phyloP scores from a whole-genome alignment of 2,329 filamentous ascomycete genomes.

The Lasiodiplodia sp. region DNA sequence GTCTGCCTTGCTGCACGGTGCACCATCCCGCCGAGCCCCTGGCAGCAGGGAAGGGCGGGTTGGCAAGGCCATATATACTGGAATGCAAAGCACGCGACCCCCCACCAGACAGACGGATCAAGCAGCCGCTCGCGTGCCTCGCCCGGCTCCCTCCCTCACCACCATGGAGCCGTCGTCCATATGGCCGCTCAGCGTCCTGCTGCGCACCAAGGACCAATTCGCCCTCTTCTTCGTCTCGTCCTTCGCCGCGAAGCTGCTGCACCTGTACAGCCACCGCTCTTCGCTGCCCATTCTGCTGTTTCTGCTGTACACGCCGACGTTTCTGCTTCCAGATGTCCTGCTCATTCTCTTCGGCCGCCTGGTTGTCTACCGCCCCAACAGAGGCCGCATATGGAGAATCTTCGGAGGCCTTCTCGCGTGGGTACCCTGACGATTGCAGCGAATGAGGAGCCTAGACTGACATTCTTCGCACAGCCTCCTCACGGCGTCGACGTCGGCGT shows the following conservation, averaged over 20 bases:
- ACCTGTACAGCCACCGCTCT: conserved; percentile 44
- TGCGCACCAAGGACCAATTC: conserved; percentile 35
- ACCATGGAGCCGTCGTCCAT: conserved; percentile 12
- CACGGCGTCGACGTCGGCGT: conserved; percentile 43
- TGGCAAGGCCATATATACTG: background rate
- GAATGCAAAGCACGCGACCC: background rate
- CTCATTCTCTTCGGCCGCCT: conserved; percentile 42
- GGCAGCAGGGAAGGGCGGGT: background rate
- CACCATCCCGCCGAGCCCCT: conserved; percentile 3
- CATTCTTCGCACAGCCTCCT: conserved; percentile 35
- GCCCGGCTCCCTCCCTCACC: background rate
- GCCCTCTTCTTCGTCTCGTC: conserved; percentile 43
- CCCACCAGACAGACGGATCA: background rate
- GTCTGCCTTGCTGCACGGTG: conserved; percentile 8
- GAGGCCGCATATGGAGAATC: conserved; percentile 31
- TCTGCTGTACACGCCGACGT: conserved; percentile 48
- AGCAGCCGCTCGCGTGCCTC: conserved; percentile 14
- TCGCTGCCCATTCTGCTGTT: conserved; percentile 45
- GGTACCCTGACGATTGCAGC: conserved; percentile 28
- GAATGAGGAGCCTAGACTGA: background rate
- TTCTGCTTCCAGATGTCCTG: conserved; percentile 46
- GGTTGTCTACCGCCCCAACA: conserved; percentile 38
- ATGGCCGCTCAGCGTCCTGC: conserved; percentile 24
- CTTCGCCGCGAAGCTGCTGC: conserved; percentile 44
- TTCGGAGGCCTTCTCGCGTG: conserved; percentile 41